Base-by-base conservation (phyloP, 768 basidiomycete species). In the Boletus barrowsii region DNA sequence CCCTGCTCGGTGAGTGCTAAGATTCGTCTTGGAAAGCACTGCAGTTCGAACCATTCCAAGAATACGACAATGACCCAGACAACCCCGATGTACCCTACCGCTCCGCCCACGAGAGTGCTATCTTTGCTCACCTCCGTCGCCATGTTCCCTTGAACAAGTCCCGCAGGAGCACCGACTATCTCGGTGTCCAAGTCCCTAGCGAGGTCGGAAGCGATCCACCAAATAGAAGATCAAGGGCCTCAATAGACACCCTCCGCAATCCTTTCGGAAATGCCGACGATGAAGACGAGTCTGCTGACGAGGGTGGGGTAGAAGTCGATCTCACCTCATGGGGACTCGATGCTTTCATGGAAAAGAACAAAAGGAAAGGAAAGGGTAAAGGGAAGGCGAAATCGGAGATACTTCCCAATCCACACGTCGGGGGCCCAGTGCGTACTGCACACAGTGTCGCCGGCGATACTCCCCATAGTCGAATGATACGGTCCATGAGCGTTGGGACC, bases 51-150 rank as follows among this genome's bases (percentile, higher is more conserved):
- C n/a, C 26, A 42, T 51, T 48, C 7, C 15, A 39, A 94, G 93
- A 95, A 71, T 95, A 95, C 67, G 93, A 95, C 78, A 94, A 94
- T 59, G 90, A 94, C 67, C 76, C 80, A 35, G 74, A 79, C n/a
- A 76, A 91, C 66, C 85, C 86, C 7, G 71, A 82, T 48, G 77
- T 74, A 11, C 82, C 83, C 9, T 72, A 75, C 58, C 80, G 79
- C 51, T 86, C 82, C 44, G 90, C 90, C 4, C 82, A 90, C 42
- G 88, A 93, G 55, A 92, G 90, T 56, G 91, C 90, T 47, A 87
- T 93, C 55, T 93, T 93, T 62, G 79, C 87, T n/a, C 86, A 88
- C 67, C 75, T 90, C 39, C 83, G 88, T 32, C 82, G 76, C 43
- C 68, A 79, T 47, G 75, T 77, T 47, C 78, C 78, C 47, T 73